Evolutionary conservation across 208 protist genomes (phyloP).

Genomic region (Wallacemonas sp.): DNA sequence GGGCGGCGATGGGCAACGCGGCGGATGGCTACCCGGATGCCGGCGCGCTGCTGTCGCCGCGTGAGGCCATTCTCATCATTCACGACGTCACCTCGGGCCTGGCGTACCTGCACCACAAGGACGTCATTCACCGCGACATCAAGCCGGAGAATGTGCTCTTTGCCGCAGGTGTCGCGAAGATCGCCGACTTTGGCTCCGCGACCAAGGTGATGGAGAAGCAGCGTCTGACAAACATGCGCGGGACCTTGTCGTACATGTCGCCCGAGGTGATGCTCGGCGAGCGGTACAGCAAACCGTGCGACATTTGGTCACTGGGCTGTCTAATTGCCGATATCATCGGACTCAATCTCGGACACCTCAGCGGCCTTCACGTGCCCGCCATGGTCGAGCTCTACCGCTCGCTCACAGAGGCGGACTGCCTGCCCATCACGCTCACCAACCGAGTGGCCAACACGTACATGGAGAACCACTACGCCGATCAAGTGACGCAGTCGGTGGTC

Average conservation of each 20-base stretch:
- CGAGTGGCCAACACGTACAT: slow-evolving; percentile 26
- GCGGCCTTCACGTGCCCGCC: slow-evolving; percentile 62
- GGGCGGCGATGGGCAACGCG: background rate
- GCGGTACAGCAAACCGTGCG: slow-evolving; percentile 77
- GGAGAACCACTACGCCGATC: slow-evolving; percentile 39
- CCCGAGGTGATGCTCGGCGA: slow-evolving; percentile 85
- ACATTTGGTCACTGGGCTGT: slow-evolving; percentile 86
- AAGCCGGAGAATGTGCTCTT: slow-evolving; percentile 88
- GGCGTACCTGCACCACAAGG: slow-evolving; percentile 62
- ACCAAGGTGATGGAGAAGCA: slow-evolving; percentile 44
- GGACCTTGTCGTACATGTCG: slow-evolving; percentile 84
- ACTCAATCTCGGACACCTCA: slow-evolving; percentile 71
- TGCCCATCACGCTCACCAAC: slow-evolving; percentile 65
- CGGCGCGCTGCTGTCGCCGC: slow-evolving; percentile 20
- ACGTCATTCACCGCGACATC: slow-evolving; percentile 85
- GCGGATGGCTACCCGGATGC: background rate
- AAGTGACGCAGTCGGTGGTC: slow-evolving; percentile 26
- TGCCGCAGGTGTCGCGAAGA: slow-evolving; percentile 66
- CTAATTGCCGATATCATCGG: slow-evolving; percentile 78
- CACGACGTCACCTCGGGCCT: slow-evolving; percentile 75
- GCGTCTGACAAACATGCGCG: slow-evolving; percentile 72
- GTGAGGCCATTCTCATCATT: slow-evolving; percentile 62
- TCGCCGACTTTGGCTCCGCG: slow-evolving; percentile 80
- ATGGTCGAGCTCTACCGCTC: slow-evolving; percentile 66
- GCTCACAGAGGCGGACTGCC: slow-evolving; percentile 40